Conservation (phyloP, 202 grass and related monocot species). For the Zoysia matrella region DNA sequence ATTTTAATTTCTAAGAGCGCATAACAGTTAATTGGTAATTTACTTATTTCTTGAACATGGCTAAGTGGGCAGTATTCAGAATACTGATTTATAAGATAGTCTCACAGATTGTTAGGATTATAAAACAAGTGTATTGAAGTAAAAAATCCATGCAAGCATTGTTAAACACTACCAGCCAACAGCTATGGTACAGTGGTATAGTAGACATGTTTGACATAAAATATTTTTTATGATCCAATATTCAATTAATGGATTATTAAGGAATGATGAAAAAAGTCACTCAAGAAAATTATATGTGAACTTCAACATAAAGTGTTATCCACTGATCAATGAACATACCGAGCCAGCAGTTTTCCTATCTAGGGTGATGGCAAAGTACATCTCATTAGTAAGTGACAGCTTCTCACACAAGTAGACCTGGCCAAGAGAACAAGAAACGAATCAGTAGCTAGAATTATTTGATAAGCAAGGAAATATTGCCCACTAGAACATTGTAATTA, state of each 20-base stretch:
- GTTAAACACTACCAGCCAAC: conserved; percentile 1
- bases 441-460: conserved; percentile 22
- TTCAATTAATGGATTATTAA: conserved; percentile 1
- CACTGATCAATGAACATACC: conserved; percentile 57
- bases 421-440: conserved; percentile 32
- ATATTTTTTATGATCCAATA: neutral
- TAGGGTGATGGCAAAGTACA: conserved; percentile 99
- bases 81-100: neutral
- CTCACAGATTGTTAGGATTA: conserved; percentile 12
- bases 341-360: conserved; percentile 89
- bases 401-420: conserved; percentile 99
- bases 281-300: conserved; percentile 23
- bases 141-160: neutral
- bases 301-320: neutral
- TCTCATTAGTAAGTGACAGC: conserved; percentile 95
- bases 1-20: neutral
- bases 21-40: neutral
- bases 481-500: neutral
- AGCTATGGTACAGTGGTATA: neutral
- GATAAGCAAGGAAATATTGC: conserved; percentile 13
- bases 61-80: neutral
- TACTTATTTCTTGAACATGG: neutral
- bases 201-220: neutral
- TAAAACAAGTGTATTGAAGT: neutral
- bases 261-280: neutral